Percentiles rank a stretch among this genome's conserved stretches.
Evolutionary conservation across 768 basidiomycete genomes (phyloP).

Genomic region (Podaxis sp.): DNA sequence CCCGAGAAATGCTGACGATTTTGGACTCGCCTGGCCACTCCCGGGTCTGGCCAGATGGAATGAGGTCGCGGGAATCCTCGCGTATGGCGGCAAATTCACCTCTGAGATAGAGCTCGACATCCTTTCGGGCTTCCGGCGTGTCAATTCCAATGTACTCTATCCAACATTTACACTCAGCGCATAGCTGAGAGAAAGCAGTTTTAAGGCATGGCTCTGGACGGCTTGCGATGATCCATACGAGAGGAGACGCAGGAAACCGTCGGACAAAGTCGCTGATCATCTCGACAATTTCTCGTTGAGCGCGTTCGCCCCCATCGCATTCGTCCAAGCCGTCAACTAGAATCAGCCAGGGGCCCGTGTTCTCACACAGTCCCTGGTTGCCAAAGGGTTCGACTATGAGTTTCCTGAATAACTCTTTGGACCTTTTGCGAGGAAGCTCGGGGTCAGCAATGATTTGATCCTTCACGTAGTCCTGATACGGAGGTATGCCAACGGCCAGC

Average conservation of each 20-base stretch:
- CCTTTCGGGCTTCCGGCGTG: background rate
- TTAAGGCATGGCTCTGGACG: background rate
- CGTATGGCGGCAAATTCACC: slow-evolving; percentile 5
- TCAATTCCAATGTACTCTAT: slow-evolving; percentile 1
- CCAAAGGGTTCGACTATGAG: slow-evolving; percentile 5
- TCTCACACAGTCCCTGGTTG: background rate
- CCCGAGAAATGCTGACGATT: background rate
- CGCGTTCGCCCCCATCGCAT: background rate
- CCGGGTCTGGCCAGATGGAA: background rate
- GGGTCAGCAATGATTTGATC: background rate
- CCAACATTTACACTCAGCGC: background rate
- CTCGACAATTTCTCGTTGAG: background rate
- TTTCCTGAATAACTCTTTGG: background rate
- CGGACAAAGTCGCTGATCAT: slow-evolving; percentile 2
- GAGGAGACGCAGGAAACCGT: background rate
- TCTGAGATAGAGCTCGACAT: slow-evolving; percentile 7
- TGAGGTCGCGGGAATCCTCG: background rate
- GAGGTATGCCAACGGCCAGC: background rate
- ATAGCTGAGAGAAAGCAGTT: background rate
- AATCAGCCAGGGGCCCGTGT: background rate
- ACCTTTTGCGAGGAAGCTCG: background rate
- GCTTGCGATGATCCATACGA: slow-evolving; percentile 11
- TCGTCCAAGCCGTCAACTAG: slow-evolving; percentile 10
- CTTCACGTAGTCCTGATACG: background rate
- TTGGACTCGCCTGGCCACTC: slow-evolving; percentile 1